These are phyloP conservation scores for Paramecium tetraurelia DNA, from an alignment of 73 alveolate genomes.

Conservation along the genomic window DNA sequence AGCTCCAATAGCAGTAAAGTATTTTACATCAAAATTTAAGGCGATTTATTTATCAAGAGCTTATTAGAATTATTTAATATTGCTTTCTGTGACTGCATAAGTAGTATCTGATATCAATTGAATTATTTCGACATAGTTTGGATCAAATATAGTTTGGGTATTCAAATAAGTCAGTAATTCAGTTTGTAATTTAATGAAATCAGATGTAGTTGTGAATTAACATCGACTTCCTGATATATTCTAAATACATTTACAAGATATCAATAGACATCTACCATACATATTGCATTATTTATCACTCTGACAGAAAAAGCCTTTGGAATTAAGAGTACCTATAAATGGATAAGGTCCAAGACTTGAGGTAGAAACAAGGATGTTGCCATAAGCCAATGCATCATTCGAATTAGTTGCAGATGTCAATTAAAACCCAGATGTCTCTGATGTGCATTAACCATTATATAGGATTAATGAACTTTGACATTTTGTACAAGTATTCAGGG, in stretches of 20 bases:
- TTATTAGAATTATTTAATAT: background rate
- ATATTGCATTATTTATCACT: slow-evolving; percentile 40
- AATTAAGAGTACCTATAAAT: background rate
- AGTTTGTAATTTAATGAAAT: background rate
- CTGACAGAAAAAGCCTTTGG: slow-evolving; percentile 24
- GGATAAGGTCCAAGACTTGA: background rate
- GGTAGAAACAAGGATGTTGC: background rate
- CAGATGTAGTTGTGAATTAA: slow-evolving; percentile 1
- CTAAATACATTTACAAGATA: background rate
- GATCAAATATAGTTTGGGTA: background rate
- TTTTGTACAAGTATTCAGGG: background rate
- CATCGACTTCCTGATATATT: slow-evolving; percentile 41
- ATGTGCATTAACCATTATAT: background rate
- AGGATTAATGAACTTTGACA: background rate
- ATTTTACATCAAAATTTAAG: background rate
- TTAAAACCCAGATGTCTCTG: background rate
- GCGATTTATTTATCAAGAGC: background rate
- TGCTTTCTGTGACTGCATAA: background rate
- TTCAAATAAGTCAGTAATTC: background rate
- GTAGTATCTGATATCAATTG: background rate
- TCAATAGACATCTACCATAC: slow-evolving; percentile 28
- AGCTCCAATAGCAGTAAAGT: background rate
- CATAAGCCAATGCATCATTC: background rate
- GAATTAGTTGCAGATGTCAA: background rate
- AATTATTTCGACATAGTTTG: background rate